phyloP scores from a whole-genome alignment of 2,329 filamentous ascomycete species.

The Penicillium sp. region DNA sequence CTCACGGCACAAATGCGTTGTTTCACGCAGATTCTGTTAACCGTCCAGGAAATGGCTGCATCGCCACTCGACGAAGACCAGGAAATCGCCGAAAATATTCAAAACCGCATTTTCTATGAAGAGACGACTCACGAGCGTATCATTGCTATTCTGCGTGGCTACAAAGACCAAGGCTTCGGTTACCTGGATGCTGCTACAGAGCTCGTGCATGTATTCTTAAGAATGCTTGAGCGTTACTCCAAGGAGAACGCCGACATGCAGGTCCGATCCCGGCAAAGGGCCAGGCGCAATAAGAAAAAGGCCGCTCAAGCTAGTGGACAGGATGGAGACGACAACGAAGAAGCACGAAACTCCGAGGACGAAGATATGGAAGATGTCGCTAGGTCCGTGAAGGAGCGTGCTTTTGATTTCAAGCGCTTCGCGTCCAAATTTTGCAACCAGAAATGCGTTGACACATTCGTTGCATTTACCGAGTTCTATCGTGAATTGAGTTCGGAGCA shows the following conservation, averaged over 20 bases:
- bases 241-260: constrained; percentile 95
- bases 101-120: constrained; percentile 97
- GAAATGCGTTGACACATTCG: constrained; percentile 83
- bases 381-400: constrained; percentile 74
- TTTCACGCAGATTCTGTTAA: constrained; percentile 90
- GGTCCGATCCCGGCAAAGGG: constrained; percentile 75
- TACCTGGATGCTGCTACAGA: constrained; percentile 93
- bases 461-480: constrained; percentile 77
- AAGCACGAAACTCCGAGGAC: constrained; percentile 58
- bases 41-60: constrained; percentile 87
- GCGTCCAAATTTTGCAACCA: constrained; percentile 78
- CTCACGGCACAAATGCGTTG: constrained; percentile 87
- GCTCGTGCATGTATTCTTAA: constrained; percentile 84
- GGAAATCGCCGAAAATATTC: constrained; percentile 96
- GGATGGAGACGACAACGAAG: constrained; percentile 55
- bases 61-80: constrained; percentile 88
- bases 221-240: constrained; percentile 88
- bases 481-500: constrained; percentile 75
- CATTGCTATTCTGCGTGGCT: constrained; percentile 75
- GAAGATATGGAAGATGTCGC: constrained; percentile 75
- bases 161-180: constrained; percentile 90
- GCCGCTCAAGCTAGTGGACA: constrained; percentile 42
- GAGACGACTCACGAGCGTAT: constrained; percentile 89
- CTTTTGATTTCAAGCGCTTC: constrained; percentile 90
- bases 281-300: constrained; percentile 67